Evolutionary conservation across 768 basidiomycete genomes (phyloP), one percentile per base, ranked within the genome.

Genomic region (Mycena venus): DNA sequence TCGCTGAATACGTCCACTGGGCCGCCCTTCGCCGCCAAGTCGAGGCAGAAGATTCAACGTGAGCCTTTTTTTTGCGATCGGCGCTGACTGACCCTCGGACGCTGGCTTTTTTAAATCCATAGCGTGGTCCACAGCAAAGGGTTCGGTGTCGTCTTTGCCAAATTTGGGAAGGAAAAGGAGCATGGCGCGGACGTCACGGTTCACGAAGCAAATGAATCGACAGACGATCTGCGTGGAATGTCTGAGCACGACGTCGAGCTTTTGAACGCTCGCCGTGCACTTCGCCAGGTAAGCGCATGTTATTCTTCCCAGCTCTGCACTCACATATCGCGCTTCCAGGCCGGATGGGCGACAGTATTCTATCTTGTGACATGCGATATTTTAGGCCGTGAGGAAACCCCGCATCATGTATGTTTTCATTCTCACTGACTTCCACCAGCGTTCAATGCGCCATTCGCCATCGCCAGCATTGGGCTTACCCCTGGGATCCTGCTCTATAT

Each of bases 401-500:
- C 49, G 21, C 64, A 65, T 53, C 65, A 25, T 55, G 51, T 67
- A 36, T 51, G 40, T 40, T 36, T 55, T 56, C 49, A 36, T 53
- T 56, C 49, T 38, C 49, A 36, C 64, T 65, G 31, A 49, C 31
- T 51, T 65, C 47, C 47, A 66, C 65, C 65, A 67, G 65, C 65
- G 65, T 67, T 67, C 65, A 67, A 67, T 36, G 65, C 65, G 36
- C 65, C 65, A 36, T 67, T 55, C 51, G 49, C 65, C 65, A 67
- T 67, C 38, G 65, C 65, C 65, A 53, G 49, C 36, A 67, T 67
- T 44, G 65, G 65, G 23, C 49, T 67, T 51, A 53, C 51, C 36
- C 65, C 65, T 32, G 65, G 65, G 36, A 29, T 67, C 51, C 27
- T 51, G 25, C 65, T 67, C 49, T 67, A 67, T 21, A 53, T 67